Evolutionary conservation across 352 stramenopile species (phyloP).

Genomic region (Globisporangium mamillatum): DNA sequence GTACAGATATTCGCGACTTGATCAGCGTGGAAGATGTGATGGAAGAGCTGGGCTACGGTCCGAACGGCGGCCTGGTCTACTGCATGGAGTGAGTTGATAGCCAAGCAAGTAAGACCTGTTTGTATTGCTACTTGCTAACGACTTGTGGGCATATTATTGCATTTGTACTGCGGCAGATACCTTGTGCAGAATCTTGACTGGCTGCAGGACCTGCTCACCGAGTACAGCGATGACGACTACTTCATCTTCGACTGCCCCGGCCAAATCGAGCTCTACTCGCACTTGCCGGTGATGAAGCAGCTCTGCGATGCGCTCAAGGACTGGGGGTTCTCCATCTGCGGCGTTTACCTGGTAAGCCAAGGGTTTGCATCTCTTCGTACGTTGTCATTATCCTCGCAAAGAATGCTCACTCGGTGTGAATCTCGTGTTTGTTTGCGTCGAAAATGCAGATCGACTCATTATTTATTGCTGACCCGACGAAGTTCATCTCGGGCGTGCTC

Average conservation of each 20-base stretch:
- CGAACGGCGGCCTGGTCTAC: conserved; percentile 98
- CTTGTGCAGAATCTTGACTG: conserved; percentile 94
- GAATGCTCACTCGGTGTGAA: background rate
- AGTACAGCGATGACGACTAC: conserved; percentile 94
- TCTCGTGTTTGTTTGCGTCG: background rate
- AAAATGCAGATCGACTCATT: conserved; percentile 86
- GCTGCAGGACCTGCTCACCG: conserved; percentile 90
- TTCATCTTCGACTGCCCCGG: conserved; percentile 99
- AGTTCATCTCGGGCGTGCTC: conserved; percentile 98
- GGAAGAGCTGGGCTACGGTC: conserved; percentile 95
- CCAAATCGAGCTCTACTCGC: conserved; percentile 91
- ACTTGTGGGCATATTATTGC: background rate
- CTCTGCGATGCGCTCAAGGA: conserved; percentile 81
- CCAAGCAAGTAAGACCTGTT: background rate
- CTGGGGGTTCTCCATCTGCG: conserved; percentile 87
- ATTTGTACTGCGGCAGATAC: conserved; percentile 41
- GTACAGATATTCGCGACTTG: conserved; percentile 90
- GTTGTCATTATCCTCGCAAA: background rate
- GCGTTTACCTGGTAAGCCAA: conserved; percentile 77
- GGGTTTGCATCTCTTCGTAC: background rate
- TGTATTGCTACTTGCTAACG: background rate
- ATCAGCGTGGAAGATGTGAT: conserved; percentile 97
- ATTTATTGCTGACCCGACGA: conserved; percentile 95
- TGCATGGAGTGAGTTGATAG: conserved; percentile 95
- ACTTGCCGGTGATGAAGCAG: conserved; percentile 90